These are phyloP conservation scores for Blastomyces silverae DNA, from an alignment of 2,329 filamentous ascomycete genomes.

Conservation along the genomic window DNA sequence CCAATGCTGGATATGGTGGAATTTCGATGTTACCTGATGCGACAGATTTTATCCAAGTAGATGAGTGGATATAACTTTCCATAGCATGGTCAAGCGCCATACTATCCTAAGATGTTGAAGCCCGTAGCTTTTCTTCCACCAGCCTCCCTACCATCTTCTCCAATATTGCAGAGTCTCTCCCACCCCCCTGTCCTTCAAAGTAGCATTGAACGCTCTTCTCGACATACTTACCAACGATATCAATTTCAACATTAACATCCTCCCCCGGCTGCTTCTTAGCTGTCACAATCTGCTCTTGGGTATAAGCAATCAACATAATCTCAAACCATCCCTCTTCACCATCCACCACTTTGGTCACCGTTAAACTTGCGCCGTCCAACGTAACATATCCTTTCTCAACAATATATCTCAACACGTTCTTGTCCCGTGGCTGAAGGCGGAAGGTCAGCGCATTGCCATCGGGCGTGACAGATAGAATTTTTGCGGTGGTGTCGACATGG, in stretches of 20 bases:
- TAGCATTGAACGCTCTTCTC: slow-evolving; percentile 79
- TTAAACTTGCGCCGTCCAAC: slow-evolving; percentile 89
- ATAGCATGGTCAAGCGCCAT: not conserved
- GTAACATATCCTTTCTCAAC: slow-evolving; percentile 96
- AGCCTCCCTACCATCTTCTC: slow-evolving; percentile 68
- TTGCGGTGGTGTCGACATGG: slow-evolving; percentile 85
- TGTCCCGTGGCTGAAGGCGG: slow-evolving; percentile 66
- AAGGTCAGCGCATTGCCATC: slow-evolving; percentile 91
- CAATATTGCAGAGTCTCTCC: slow-evolving; percentile 47
- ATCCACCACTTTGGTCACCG: slow-evolving; percentile 80
- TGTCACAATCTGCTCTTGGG: slow-evolving; percentile 83
- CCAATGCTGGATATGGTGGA: no score
- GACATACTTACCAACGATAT: slow-evolving; percentile 63
- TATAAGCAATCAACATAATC: slow-evolving; percentile 97
- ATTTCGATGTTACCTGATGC: no score
- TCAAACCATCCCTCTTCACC: slow-evolving; percentile 74
- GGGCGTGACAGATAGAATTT: slow-evolving; percentile 61
- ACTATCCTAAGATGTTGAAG: slow-evolving; percentile 4
- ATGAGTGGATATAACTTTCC: not conserved
- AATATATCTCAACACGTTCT: slow-evolving; percentile 70
- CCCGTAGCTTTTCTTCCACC: slow-evolving; percentile 62
- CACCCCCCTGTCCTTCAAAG: slow-evolving; percentile 46
- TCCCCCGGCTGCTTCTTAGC: slow-evolving; percentile 72
- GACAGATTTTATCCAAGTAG: not conserved
- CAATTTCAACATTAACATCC: slow-evolving; percentile 85